Evolutionary conservation across 1,284 basidiomycete species (phyloP), one percentile per base, ranked within the genome.

Genomic region (Sanghuangporus weigelae): DNA sequence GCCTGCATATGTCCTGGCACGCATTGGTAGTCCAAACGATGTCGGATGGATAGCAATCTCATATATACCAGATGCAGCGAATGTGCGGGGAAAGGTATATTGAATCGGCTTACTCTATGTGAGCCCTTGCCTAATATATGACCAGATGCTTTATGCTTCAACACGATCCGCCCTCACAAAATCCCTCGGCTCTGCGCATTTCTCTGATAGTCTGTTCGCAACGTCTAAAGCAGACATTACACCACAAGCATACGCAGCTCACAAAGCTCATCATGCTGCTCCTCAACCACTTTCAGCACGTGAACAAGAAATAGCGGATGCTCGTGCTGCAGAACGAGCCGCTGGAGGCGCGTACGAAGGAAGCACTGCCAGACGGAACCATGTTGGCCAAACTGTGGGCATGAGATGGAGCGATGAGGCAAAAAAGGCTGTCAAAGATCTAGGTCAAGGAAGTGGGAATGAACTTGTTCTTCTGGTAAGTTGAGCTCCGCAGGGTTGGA

Each of bases 101-200:
- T 19, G 39, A 23, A 63, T 16, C 35, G 53, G 3, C 12, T 8
- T 14, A 4, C 31, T 36, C 53, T 7, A 14, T 7, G 14, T n/a
- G 35, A 16, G 2, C 38, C 7, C 16, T 49, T 42, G 35, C 39
- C 44, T 16, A 35, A 39, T 23, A 38, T 48, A 14, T 59, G 19
- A 19, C n/a, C 40, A 96, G 90, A 96, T 96, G 94, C 79, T 96
- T 35, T 95, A 96, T 73, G 94, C 94, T n/a, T 90, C 93, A 1
- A 88, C 89, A 0, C 85, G 93, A 58, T 80, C 82, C 31, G 84
- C 88, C 7, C 79, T 96, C 21, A 80, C 88, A 54, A 93, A 87
- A 73, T 79, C 84, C 4, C 81, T 96, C 1, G 93, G 93, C 51
- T 89, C 92, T 3, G 79, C 84, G 53, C 77, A 86, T 63, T 93